Evolutionary conservation across 768 basidiomycete genomes (phyloP), one percentile per base, ranked within the genome.

Genomic region (Termitomyces sp.): DNA sequence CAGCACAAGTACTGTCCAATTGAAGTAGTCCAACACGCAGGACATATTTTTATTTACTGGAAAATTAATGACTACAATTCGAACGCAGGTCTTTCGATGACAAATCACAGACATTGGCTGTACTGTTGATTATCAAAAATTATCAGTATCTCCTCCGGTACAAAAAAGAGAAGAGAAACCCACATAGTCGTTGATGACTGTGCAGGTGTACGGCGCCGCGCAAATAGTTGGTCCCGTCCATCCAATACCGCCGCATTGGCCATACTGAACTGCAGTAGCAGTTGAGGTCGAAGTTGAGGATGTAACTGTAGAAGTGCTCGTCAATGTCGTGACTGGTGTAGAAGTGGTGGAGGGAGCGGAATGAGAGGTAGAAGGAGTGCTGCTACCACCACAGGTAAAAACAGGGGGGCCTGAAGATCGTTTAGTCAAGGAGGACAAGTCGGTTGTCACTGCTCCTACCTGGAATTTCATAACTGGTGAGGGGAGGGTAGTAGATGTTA

Each of bases 401-500:
- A 76, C 73, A 3, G 71, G 36, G 11, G 76, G 74, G 22, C 76
- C 76, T 73, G 33, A 26, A 10, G 35, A 40, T 14, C 7, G 8
- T n/a, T 6, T 18, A 22, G 11, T 26, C 10, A 14, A 9, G n/a
- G 14, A 30, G 9, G 4, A 22, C 51, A 32, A 5, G 3, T 28
- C 22, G 18, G 20, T 11, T n/a, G 8, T 6, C 2, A 30, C 16
- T 14, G 11, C 36, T 58, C 64, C n/a, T 49, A 74, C 74, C 75
- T 58, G 77, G 76, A 47, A 78, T 69, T 5, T 71, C 73, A 68
- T 79, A 78, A 49, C 66, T 67, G 13, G 67, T 65, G n/a, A 77
- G 64, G 16, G 65, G 59, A 33, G 64, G 66, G 63, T 79, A 80
- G 65, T 79, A 80, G 59, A 79, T 74, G 67, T 79, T 77, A 63